Base-by-base conservation (phyloP, 1,284 basidiomycete species). In the Lignosus rhinocerotis region DNA sequence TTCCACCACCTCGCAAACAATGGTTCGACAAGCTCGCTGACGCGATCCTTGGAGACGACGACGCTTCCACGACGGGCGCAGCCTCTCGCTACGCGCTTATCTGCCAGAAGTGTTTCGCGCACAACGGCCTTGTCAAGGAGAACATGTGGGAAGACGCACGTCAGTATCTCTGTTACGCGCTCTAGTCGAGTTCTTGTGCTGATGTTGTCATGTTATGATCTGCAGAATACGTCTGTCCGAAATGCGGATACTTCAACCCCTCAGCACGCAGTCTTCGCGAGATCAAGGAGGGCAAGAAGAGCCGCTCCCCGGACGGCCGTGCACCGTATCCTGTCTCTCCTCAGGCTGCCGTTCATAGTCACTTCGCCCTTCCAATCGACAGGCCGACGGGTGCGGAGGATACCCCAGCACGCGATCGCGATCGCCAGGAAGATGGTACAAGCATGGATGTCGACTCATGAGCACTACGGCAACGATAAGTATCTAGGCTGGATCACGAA, bases 61-160 rank as follows among this genome's bases (percentile, higher is more conserved):
- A 86, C 62, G 49, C 82, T 47, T 77, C 79, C 21, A 67, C 73
- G 10, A 76, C 73, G 41, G 73, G 78, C 38, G 73, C 80, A 8
- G 75, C 80, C 9, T 82, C 81, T 31, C 88, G 92, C 59, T 99
- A 96, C 68, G 97, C 96, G 1, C 82, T 99, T 56, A 97, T 99
- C 43, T 99, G 96, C 74, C 86, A 88, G 59, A 88, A 89, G 65
- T 99, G 96, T 72, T 96, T 94, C 70, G 77, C 86, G 14, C 96
- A 99, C 75, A 99, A 99, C 68, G 96, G 96, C 0, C 80, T 99
- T 9, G 92, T 96, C 4, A 90, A 91, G 61, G 92, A 94, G 72
- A 88, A 86, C 59, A 84, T 93, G 73, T 97, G 93, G 86, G 90
- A 94, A 67, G 88, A 93, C 61, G 86, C 93, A 53, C 93, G 96